These are phyloP conservation scores for Gigaspora rosea DNA, from an alignment of 192 early-diverging fungal species.

Conservation along the genomic window DNA sequence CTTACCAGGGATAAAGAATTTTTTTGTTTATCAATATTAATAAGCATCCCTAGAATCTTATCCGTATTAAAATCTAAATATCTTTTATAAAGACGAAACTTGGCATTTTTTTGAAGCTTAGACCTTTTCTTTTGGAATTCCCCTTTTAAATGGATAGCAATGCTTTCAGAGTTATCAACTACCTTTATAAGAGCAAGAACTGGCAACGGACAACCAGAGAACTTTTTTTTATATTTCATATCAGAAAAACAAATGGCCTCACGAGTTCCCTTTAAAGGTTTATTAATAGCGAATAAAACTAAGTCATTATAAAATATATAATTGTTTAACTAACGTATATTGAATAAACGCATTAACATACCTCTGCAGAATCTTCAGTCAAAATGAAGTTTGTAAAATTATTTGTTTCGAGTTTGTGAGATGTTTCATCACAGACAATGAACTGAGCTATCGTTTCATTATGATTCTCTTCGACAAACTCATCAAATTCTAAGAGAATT, in stretches of 20 bases:
- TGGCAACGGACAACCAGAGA: not conserved
- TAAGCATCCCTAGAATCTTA: slow-evolving; percentile 23
- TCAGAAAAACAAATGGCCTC: slow-evolving; percentile 35
- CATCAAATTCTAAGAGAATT: slow-evolving; percentile 19
- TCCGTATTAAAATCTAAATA: slow-evolving; percentile 37
- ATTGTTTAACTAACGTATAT: no score
- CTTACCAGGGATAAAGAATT: not conserved
- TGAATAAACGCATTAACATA: no score
- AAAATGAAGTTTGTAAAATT: slow-evolving; percentile 32
- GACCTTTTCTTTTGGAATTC: not conserved
- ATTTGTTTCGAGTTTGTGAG: not conserved
- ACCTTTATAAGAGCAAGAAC: slow-evolving; percentile 9
- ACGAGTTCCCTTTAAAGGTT: slow-evolving; percentile 17
- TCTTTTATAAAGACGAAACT: slow-evolving; percentile 31
- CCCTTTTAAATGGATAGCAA: slow-evolving; percentile 29
- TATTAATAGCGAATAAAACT: no score
- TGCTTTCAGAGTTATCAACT: no score
- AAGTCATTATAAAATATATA: no score
- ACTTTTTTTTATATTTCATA: slow-evolving; percentile 24
- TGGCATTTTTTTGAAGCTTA: no score
- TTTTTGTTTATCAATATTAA: slow-evolving; percentile 13
- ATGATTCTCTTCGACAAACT: slow-evolving; percentile 8
- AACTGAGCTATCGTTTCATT: slow-evolving; percentile 20
- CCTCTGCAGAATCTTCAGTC: slow-evolving; percentile 34
- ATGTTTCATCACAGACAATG: not conserved